These are phyloP conservation scores for Daldinia childiae DNA, from an alignment of 495 filamentous ascomycete genomes.

Conservation along the genomic window DNA sequence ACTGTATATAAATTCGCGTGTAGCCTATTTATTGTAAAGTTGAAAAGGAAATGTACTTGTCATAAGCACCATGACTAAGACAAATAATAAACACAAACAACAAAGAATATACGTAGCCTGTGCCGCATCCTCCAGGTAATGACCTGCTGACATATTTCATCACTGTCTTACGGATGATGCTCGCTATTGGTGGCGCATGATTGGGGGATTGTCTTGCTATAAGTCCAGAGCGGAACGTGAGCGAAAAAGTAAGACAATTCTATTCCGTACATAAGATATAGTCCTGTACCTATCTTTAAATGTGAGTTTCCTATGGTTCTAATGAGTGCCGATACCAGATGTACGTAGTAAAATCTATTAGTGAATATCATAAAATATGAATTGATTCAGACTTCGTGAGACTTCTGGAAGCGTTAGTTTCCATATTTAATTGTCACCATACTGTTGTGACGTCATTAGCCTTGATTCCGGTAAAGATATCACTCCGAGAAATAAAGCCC, in stretches of 20 bases:
- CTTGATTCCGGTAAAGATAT: neutral
- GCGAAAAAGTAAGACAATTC: neutral
- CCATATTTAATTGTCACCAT: neutral
- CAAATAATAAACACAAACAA: too few relatives aligned
- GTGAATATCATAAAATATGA: neutral
- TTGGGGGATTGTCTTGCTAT: neutral
- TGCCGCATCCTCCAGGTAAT: too few relatives aligned
- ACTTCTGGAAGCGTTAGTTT: too few relatives aligned
- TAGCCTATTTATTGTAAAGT: too few relatives aligned
- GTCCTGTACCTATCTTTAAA: too few relatives aligned
- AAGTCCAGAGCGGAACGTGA: neutral
- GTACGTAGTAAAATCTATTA: neutral
- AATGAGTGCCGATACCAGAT: neutral
- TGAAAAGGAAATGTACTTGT: too few relatives aligned
- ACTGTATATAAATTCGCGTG: too few relatives aligned
- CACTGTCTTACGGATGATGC: neutral
- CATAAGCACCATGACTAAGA: too few relatives aligned
- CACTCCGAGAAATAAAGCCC: neutral
- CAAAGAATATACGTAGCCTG: too few relatives aligned
- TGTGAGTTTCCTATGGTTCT: too few relatives aligned
- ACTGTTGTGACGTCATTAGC: neutral
- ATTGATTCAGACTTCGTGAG: neutral
- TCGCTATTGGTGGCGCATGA: too few relatives aligned
- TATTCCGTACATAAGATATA: neutral
- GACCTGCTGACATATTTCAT: neutral